These are phyloP conservation scores for Eustoma russellianum DNA, from an alignment of 257 asterid species.

Conservation along the genomic window DNA sequence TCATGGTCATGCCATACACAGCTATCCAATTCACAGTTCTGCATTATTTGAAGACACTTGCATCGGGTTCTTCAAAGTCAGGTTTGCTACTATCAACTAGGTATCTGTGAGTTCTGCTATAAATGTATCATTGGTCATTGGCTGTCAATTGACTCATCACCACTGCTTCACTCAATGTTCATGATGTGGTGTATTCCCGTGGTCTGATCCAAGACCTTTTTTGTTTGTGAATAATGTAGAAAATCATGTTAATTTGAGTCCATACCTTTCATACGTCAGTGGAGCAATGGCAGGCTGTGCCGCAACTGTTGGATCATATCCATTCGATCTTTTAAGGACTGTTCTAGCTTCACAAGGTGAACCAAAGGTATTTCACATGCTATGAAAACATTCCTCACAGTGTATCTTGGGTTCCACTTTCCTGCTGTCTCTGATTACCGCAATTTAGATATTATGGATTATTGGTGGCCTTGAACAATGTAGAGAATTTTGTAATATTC, in stretches of 20 bases:
- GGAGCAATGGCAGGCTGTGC: slow-evolving; percentile 96
- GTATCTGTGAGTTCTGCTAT: slow-evolving; percentile 1
- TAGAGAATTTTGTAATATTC: no score
- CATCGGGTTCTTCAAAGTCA: slow-evolving; percentile 81
- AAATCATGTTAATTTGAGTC: slow-evolving; percentile 67
- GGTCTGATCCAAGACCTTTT: slow-evolving; percentile 11
- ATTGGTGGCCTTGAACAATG: no score
- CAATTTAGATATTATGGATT: no score
- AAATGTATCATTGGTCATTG: neutral
- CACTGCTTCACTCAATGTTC: no score
- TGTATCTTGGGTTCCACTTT: no score
- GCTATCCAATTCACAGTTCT: slow-evolving; percentile 82
- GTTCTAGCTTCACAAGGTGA: slow-evolving; percentile 98
- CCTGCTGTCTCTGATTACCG: no score
- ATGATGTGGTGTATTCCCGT: neutral
- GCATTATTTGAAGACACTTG: slow-evolving; percentile 72
- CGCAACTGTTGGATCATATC: slow-evolving; percentile 93
- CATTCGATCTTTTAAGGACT: slow-evolving; percentile 89
- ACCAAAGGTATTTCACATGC: slow-evolving; percentile 62
- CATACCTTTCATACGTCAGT: slow-evolving; percentile 74
- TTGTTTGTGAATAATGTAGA: slow-evolving; percentile 38
- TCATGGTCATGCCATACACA: slow-evolving; percentile 96
- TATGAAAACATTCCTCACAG: no score
- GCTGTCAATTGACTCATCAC: no score
- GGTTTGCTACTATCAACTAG: slow-evolving; percentile 28